Base-by-base conservation (phyloP, 1,284 basidiomycete species). In the Ganoderma leucocontextum region DNA sequence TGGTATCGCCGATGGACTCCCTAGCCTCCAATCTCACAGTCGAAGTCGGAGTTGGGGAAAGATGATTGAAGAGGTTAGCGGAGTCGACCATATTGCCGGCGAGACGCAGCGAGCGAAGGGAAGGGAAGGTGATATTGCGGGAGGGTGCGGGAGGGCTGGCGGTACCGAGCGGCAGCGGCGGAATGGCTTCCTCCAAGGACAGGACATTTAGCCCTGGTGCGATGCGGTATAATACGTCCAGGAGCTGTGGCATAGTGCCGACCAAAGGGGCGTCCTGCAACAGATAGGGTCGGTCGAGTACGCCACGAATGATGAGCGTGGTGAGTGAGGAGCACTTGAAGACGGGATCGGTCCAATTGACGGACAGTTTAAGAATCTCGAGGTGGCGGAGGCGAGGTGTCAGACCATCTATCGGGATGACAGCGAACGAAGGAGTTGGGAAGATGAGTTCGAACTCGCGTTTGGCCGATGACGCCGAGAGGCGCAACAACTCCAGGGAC, bases 341-440 rank as follows among this genome's bases (percentile, higher is more conserved):
- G 36, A 49, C 22, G n/a, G 33, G 13, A 9, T 17, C 13, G 9
- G 7, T 29, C 35, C 49, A 38, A 10, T 25, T 47, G 29, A 38
- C 12, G 19, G 49, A 29, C 17, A 22, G n/a, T 36, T n/a, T n/a
- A 8, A 53, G n/a, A 39, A 38, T 10, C 57, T 53, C 52, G 22
- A 61, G 9, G 58, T 25, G 9, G 41, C 17, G n/a, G 64, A 65
- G 25, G 60, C 10, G 41, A 19, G 59, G 47, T 55, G 44, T 36
- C 38, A 44, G 42, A 38, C 52, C 52, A 8, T 35, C 52, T 9
- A 22, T 65, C 22, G 35, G 64, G 8, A 42, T 35, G 15, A 35
- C 19, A 4, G 17, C 13, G 17, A 25, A 33, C 7, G 29, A 35
- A 19, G 52, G 13, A 55, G 29, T 7, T 2, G 52, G 29, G 29